Evolutionary conservation across 345 rosid genomes (phyloP).

Genomic region (Ceriops zippeliana): DNA sequence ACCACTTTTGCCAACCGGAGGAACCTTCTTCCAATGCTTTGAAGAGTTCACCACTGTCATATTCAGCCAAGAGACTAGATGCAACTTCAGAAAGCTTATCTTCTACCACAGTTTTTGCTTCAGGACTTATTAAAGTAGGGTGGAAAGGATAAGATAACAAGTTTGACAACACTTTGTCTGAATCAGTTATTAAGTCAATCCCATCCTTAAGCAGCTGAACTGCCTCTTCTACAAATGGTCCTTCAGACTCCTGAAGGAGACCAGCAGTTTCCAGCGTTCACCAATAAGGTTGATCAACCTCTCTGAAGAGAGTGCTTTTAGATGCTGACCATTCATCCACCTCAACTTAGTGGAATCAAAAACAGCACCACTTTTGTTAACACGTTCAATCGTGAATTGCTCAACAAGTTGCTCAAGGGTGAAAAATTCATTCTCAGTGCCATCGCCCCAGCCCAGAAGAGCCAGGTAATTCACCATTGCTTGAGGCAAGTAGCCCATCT

Average conservation of each 20-base stretch:
- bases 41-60: conserved; percentile 72
- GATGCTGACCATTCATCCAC: conserved; percentile 98
- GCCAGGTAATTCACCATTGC: conserved; percentile 95
- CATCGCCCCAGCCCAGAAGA: conserved; percentile 98
- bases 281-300: conserved; percentile 63
- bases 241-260: conserved; percentile 54
- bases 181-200: conserved; percentile 83
- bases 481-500: conserved; percentile 91
- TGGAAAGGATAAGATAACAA: conserved; percentile 83
- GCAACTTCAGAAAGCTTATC: conserved; percentile 77
- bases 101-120: conserved; percentile 58
- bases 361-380: conserved; percentile 83
- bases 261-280: conserved; percentile 75
- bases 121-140: conserved; percentile 60
- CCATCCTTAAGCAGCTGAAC: conserved; percentile 87
- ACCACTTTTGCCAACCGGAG: conserved; percentile 91
- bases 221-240: conserved; percentile 75
- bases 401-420: conserved; percentile 80
- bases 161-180: conserved; percentile 72
- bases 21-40: conserved; percentile 68
- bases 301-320: conserved; percentile 63
- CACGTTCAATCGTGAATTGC: conserved; percentile 74
- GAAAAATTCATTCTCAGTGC: conserved; percentile 94
- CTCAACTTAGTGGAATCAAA: conserved; percentile 85
- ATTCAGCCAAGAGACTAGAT: conserved; percentile 64